A percentile compares a stretch with the other conserved stretches of the same genome.
phyloP scores from a whole-genome alignment of 257 asterid species.

The Fraxinus excelsior region DNA sequence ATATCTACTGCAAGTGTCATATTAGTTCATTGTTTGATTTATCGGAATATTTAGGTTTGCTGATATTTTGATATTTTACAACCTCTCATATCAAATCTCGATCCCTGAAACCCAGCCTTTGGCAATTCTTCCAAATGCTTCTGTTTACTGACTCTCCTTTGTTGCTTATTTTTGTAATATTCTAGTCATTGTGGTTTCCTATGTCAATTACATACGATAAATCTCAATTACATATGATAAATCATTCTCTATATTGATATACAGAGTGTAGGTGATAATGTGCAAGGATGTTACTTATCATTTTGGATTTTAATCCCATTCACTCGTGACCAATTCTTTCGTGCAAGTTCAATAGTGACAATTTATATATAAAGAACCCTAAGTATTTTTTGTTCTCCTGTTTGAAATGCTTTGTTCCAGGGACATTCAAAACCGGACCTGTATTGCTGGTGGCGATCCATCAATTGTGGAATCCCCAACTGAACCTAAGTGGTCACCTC shows the following conservation, averaged over 20 bases:
- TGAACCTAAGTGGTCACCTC: conserved; percentile 98
- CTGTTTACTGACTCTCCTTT: not conserved
- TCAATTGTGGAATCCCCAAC: conserved; percentile 80
- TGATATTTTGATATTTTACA: not conserved
- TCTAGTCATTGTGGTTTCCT: not conserved
- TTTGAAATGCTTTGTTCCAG: conserved; percentile 39
- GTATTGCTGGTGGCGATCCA: conserved; percentile 93
- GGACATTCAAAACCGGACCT: conserved; percentile 55
- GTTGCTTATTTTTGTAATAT: conserved; percentile 3
- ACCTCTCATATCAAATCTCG: not conserved
- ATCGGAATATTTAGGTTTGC: not conserved
- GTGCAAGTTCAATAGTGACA: not conserved
- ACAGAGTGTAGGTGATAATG: not conserved
- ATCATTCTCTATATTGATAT: not conserved
- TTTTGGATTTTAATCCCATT: not conserved
- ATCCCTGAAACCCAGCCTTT: not conserved
- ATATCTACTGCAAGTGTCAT: not conserved
- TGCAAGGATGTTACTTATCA: conserved; percentile 14
- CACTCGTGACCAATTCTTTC: not conserved
- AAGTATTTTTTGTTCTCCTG: not conserved
- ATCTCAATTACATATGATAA: no score
- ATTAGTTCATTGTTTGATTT: not conserved
- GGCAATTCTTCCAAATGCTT: not conserved
- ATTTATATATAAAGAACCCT: not conserved
- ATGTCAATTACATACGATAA: not conserved